Conservation (phyloP, 345 rosid species). For the Cardamine chenopodiifolia region DNA sequence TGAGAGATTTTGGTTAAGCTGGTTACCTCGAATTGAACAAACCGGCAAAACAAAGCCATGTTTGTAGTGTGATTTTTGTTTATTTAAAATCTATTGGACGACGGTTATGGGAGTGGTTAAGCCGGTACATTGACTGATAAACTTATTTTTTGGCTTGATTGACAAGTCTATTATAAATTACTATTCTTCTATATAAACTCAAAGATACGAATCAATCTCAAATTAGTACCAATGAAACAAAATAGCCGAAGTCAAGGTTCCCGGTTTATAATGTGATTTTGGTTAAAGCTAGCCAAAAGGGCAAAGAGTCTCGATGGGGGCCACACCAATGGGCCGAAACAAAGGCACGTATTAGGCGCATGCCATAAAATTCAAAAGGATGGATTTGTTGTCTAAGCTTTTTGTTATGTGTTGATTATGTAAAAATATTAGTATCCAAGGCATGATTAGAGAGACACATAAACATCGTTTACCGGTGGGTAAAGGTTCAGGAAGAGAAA, state of each 20-base stretch:
- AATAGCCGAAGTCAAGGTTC: background rate
- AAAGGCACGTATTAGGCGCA: conserved; percentile 29
- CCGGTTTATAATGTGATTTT: conserved; percentile 1
- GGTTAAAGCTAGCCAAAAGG: conserved; percentile 14
- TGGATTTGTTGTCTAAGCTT: conserved; percentile 25
- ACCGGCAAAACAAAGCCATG: background rate
- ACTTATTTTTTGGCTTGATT: background rate
- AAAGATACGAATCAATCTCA: background rate
- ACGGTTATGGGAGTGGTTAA: background rate
- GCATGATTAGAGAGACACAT: background rate
- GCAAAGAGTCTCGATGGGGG: background rate
- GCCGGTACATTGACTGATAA: background rate
- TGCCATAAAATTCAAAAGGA: conserved; percentile 18
- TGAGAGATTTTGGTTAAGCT: conserved; percentile 2
- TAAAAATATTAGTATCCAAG: background rate
- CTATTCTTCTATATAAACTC: background rate
- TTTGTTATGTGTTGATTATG: conserved; percentile 1
- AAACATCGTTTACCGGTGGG: conserved; percentile 6
- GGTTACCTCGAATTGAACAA: background rate
- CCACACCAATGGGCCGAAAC: too few species aligned
- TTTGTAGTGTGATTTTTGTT: background rate
- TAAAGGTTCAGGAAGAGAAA: conserved; percentile 6
- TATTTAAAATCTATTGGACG: background rate
- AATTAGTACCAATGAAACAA: background rate
- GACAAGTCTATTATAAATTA: background rate